These are phyloP conservation scores for Primulina huaijiensis DNA, from an alignment of 257 asterid genomes.

Conservation along the genomic window DNA sequence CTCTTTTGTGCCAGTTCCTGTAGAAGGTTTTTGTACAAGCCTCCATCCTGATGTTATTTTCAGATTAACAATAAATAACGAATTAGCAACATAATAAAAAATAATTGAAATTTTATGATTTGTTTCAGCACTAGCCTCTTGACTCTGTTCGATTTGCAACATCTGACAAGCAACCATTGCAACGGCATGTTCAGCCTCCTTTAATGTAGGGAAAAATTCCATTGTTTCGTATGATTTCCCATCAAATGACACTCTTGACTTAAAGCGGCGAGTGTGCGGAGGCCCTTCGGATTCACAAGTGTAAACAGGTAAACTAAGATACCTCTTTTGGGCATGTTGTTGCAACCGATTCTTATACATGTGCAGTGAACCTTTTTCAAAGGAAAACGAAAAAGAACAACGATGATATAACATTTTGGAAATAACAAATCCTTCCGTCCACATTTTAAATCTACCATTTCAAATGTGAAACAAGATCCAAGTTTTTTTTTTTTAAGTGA, in stretches of 20 bases:
- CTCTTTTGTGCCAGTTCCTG: slow-evolving; percentile 64
- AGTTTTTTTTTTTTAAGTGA: no score
- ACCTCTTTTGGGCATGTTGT: slow-evolving; percentile 57
- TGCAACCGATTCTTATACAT: slow-evolving; percentile 67
- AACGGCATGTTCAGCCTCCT: slow-evolving; percentile 83
- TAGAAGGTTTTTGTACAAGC: slow-evolving; percentile 57
- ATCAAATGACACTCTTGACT: slow-evolving; percentile 47
- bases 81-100: slow-evolving; percentile 17
- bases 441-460: not conserved
- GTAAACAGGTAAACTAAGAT: slow-evolving; percentile 49
- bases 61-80: slow-evolving; percentile 13
- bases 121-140: slow-evolving; percentile 49
- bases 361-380: slow-evolving; percentile 38
- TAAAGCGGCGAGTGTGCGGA: slow-evolving; percentile 62
- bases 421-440: not conserved
- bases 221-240: slow-evolving; percentile 47
- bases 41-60: slow-evolving; percentile 48
- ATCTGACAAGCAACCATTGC: slow-evolving; percentile 74
- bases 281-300: slow-evolving; percentile 62
- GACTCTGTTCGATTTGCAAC: slow-evolving; percentile 40
- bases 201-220: slow-evolving; percentile 54
- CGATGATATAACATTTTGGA: not conserved
- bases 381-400: not conserved
- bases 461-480: not conserved
- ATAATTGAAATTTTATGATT: not conserved